Evolutionary conservation across 2,329 filamentous ascomycete species (phyloP), one percentile per base, ranked within the genome.

Genomic region (Sarocladium strictum): DNA sequence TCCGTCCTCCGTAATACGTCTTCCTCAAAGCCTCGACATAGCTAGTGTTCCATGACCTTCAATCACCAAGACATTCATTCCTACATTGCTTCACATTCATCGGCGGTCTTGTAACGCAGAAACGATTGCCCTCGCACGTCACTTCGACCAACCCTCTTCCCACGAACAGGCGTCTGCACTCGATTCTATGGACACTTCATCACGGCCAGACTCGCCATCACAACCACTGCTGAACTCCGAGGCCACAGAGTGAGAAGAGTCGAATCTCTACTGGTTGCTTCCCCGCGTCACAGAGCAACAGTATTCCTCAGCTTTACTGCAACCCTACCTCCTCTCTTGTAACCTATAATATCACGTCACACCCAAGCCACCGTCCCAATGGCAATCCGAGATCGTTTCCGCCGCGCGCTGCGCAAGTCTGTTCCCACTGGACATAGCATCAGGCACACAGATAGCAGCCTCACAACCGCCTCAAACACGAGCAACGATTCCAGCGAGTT

Each of bases 361-460:
- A 23, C 51, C 55, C 57, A 57, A n/a, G 32, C 47, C 53, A 59
- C 37, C 27, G 37, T 24, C 60, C 61, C 55, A 60, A 75, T 75
- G 72, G 65, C 72, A 38, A 73, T 75, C 53, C 69, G 72, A 56
- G 71, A 74, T 43, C 69, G 69, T 33, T 67, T 75, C 57, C 72
- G 72, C 57, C 71, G 71, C 60, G 70, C 62, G 35, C 58, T 72
- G 60, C 72, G 69, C 66, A 67, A 65, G 59, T 72, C 71, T 27
- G 62, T 65, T 52, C 61, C 63, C 43, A 65, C 64, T 54, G 63
- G 64, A 40, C 54, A 24, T 55, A 60, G 60, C 57, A 62, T 66
- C 37, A 67, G 68, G 12, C 68, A 71, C 29, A 59, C 65, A 29
- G 64, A 67, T 12, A 65, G 62, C 54, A 65, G 61, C 58, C 61